Conservation (phyloP, 1,284 basidiomycete genomes). For the Xanthoconium separans region DNA sequence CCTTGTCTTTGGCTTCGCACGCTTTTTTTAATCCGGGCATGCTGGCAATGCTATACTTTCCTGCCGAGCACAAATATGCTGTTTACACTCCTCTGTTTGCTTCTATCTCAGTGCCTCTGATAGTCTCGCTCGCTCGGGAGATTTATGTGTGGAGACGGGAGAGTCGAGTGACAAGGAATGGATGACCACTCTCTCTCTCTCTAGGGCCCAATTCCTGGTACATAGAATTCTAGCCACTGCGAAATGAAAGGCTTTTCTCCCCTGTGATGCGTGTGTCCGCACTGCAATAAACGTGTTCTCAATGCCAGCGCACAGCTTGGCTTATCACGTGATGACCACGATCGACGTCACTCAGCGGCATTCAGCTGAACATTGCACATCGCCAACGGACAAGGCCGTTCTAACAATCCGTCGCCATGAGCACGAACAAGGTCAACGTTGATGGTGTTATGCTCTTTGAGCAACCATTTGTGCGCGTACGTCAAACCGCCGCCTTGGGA, state of each 20-base stretch:
- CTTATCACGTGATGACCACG: conserved; percentile 26
- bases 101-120: conserved; percentile 79
- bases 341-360: conserved; percentile 20
- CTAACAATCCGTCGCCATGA: conserved; percentile 33
- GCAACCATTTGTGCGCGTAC: conserved; percentile 79
- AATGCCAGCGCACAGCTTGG: background rate
- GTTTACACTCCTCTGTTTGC: conserved; percentile 93
- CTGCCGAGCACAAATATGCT: conserved; percentile 92
- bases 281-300: conserved; percentile 20
- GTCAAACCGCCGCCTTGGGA: conserved; percentile 31
- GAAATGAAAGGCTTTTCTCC: conserved; percentile 12
- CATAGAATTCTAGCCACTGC: conserved; percentile 4
- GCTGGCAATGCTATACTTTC: conserved; percentile 95
- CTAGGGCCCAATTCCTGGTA: conserved; percentile 4
- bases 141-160: conserved; percentile 52
- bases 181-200: conserved; percentile 16
- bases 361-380: background rate
- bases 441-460: conserved; percentile 87
- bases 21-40: conserved; percentile 98
- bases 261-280: conserved; percentile 8
- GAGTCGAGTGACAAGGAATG: conserved; percentile 22
- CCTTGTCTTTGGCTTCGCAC: conserved; percentile 72
- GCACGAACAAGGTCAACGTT: conserved; percentile 53
- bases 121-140: conserved; percentile 75
- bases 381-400: conserved; percentile 11